Conservation (phyloP, 192 early-diverging fungal species). For the Backusella tuberculispora region DNA sequence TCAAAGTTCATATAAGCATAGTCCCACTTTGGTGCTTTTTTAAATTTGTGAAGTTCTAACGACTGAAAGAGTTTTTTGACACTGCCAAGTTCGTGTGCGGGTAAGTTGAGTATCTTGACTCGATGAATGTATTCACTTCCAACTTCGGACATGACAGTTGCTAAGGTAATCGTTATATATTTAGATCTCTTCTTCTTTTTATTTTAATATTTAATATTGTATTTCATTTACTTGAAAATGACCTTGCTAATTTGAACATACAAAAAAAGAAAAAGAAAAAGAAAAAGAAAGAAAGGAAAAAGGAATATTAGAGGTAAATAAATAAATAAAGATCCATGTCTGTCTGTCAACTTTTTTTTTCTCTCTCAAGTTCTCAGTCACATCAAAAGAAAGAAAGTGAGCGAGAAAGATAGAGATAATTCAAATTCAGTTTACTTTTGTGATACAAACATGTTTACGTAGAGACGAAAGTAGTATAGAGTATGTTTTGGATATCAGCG, state of each 20-base stretch:
- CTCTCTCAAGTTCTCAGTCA: background rate
- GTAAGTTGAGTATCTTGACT: slow-evolving; percentile 23
- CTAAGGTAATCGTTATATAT: background rate
- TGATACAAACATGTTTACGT: background rate
- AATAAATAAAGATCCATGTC: too few species aligned
- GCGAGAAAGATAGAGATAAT: too few species aligned
- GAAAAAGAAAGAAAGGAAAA: background rate
- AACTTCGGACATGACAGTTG: slow-evolving; percentile 4
- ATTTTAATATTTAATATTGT: background rate
- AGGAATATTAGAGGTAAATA: too few species aligned
- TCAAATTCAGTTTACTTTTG: too few species aligned
- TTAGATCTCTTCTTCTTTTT: background rate
- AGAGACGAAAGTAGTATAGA: background rate
- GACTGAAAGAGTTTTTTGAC: slow-evolving; percentile 12
- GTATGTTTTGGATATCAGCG: background rate
- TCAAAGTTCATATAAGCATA: slow-evolving; percentile 30
- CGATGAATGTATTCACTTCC: slow-evolving; percentile 14
- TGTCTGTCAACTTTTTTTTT: background rate
- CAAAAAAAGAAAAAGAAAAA: background rate
- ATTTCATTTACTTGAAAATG: slow-evolving; percentile 4
- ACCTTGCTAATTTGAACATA: slow-evolving; percentile 3
- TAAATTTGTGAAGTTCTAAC: background rate
- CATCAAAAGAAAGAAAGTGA: background rate
- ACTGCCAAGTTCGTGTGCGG: background rate
- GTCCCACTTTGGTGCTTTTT: slow-evolving; percentile 28